Base-by-base conservation (phyloP, 2,329 filamentous ascomycete species). In the Ascochyta koolunga region DNA sequence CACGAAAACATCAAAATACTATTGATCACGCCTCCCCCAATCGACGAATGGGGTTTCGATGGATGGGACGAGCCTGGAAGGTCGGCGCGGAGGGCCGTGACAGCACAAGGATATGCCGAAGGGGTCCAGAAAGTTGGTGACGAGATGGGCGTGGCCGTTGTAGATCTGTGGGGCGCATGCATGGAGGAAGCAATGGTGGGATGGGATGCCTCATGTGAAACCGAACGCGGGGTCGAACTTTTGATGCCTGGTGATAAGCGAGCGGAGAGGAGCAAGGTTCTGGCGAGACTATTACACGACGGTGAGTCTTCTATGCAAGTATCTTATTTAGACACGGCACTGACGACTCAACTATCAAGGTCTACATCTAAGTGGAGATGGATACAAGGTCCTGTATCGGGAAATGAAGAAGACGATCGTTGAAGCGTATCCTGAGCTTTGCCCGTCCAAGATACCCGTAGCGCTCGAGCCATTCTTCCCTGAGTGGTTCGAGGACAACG, bases 391-490 rank as follows among this genome's bases (percentile, higher is more conserved):
- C 4, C 25, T 56, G 24, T 51, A 54, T 21, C 21, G 35, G 2
- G 42, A 51, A 40, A 45, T 54, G 16, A 59, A 38, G 22, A 46
- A 47, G 48, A 44, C 47, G 1, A 45, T 58, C 16, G 39, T 39
- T 4, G 11, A 41, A 15, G 44, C 31, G 10, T 50, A 46, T 38
- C 49, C 52, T 25, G 45, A 59, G 21, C 37, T 56, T 25, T 24
- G 38, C 8, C 45, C 53, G 11, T 46, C 39, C 10, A 47, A 42
- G 10, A 43, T 56, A 27, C 49, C 47, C 9, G 40, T 59, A 32
- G 56, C 56, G 29, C 40, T 59, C 13, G 47, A 59, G n/a, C 52
- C 47, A 7, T 49, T 59, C 22, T 59, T 56, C 18, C 43, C 44
- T 10, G 48, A 55, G 27, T 50, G 51, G 43, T 53, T 52, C 31